Conservation (phyloP, 257 asterid genomes). For the Coffea canephora region DNA sequence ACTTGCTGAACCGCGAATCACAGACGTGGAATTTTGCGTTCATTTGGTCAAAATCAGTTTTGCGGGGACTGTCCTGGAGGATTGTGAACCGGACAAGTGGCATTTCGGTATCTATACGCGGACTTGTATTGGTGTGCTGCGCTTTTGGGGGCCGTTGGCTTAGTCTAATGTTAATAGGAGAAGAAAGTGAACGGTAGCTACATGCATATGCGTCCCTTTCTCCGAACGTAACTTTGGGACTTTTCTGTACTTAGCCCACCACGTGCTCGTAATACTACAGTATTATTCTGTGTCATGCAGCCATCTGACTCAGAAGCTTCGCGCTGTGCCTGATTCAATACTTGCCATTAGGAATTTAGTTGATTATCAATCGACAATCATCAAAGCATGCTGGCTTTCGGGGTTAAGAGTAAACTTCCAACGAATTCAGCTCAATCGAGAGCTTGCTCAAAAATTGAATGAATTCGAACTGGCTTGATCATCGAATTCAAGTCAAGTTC, state of each 20-base stretch:
- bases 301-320: not conserved
- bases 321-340: too few relatives aligned
- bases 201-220: too few relatives aligned
- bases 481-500: too few relatives aligned
- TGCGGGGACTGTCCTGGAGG: conserved; percentile 23
- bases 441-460: too few relatives aligned
- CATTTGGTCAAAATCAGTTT: not conserved
- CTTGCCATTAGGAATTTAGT: too few relatives aligned
- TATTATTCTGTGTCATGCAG: not conserved
- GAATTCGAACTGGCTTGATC: too few relatives aligned
- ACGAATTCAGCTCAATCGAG: too few relatives aligned
- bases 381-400: too few relatives aligned
- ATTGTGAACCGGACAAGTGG: conserved; percentile 37
- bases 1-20: not conserved
- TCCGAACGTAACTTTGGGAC: not conserved
- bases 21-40: not conserved
- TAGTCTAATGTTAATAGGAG: not conserved
- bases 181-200: too few relatives aligned
- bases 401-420: too few relatives aligned
- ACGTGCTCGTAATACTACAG: not conserved
- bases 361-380: too few relatives aligned
- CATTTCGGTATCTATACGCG: not conserved
- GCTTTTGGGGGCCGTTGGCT: conserved; percentile 32
- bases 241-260: not conserved
- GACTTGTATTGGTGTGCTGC: conserved; percentile 28